phyloP scores from a whole-genome alignment of 164 flowering plant genomes.

The Liquidambar formosana region DNA sequence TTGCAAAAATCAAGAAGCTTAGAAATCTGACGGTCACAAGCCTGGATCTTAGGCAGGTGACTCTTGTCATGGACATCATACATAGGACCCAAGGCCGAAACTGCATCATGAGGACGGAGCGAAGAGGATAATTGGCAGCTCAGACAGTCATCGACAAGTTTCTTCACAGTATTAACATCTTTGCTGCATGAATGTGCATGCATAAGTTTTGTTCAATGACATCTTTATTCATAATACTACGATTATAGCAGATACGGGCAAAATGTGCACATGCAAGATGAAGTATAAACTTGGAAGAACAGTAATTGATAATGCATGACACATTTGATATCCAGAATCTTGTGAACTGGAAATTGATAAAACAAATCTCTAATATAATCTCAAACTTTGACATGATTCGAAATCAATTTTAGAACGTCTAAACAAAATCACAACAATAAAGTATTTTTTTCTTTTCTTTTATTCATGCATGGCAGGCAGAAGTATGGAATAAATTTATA shows the following conservation, averaged over 20 bases:
- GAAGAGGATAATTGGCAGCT: slow-evolving; percentile 76
- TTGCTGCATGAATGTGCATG: slow-evolving; percentile 63
- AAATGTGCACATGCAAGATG: not conserved
- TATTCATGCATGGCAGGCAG: not conserved
- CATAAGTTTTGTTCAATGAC: not conserved
- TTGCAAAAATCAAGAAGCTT: slow-evolving; percentile 67
- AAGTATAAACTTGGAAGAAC: not conserved
- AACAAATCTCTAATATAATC: not conserved
- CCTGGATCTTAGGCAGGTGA: slow-evolving; percentile 84
- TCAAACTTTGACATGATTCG: not conserved
- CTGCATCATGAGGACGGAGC: slow-evolving; percentile 98
- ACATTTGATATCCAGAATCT: not conserved
- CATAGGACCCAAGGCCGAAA: slow-evolving; percentile 99
- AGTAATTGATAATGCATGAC: not conserved
- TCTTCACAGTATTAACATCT: slow-evolving; percentile 94
- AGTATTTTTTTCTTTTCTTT: not conserved
- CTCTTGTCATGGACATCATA: slow-evolving; percentile 90
- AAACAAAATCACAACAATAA: not conserved
- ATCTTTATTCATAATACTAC: not conserved
- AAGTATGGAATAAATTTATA: not conserved
- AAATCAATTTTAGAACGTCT: not conserved
- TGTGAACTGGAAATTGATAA: not conserved
- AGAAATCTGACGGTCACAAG: slow-evolving; percentile 62
- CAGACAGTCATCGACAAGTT: slow-evolving; percentile 86
- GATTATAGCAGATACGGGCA: not conserved